Conservation (phyloP, 1,284 basidiomycete genomes). For the Tylopilus orsonianus region DNA sequence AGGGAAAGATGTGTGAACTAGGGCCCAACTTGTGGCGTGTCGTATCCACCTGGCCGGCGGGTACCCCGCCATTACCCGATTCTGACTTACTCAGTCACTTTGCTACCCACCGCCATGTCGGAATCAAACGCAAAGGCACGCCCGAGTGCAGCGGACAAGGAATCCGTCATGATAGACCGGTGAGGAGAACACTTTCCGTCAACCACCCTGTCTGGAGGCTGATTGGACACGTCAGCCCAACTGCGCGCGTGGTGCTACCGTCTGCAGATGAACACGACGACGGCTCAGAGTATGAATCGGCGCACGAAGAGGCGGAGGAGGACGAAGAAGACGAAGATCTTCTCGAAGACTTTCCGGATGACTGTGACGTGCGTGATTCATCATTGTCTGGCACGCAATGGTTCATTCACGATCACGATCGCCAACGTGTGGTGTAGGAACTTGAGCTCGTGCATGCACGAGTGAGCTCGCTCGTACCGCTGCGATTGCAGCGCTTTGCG, state of each 20-base stretch:
- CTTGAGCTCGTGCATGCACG: constrained; percentile 88
- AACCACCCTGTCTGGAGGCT: constrained; percentile 1
- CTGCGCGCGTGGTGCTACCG: constrained; percentile 49
- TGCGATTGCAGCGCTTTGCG: constrained; percentile 74
- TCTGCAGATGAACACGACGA: constrained; percentile 27
- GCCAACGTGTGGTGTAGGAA: constrained; percentile 51
- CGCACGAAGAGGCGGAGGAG: constrained; percentile 47
- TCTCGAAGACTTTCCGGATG: constrained; percentile 55
- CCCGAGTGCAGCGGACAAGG: constrained; percentile 20
- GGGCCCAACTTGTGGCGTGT: no score
- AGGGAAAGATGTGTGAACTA: no score
- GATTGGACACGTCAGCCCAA: constrained; percentile 19
- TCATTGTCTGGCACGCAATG: neutral
- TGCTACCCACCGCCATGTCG: constrained; percentile 22
- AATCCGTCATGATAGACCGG: constrained; percentile 30
- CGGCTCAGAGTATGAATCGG: constrained; percentile 40
- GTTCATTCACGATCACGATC: neutral
- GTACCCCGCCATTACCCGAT: constrained; percentile 8
- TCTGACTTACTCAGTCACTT: neutral
- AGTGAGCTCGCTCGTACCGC: constrained; percentile 61
- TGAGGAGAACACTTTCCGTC: constrained; percentile 4
- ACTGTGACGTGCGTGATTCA: constrained; percentile 59
- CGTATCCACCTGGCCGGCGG: no score
- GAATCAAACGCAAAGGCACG: constrained; percentile 13
- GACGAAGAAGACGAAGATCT: constrained; percentile 51